Conservation (phyloP, 805 yeast species). For the Candida krabiensis region DNA sequence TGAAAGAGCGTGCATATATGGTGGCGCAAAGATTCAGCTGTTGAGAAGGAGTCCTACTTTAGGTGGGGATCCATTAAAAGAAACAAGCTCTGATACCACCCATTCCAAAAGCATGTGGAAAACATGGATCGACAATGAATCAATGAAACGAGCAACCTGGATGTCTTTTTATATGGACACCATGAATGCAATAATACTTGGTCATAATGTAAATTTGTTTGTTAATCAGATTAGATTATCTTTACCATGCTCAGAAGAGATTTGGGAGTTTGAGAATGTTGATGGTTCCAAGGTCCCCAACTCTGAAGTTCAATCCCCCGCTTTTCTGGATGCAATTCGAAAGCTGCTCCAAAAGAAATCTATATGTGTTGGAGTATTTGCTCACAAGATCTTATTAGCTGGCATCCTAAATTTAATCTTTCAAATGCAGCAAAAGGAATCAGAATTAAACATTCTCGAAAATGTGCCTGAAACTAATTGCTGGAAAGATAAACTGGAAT, state of each 20-base stretch:
- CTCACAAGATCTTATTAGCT: slow-evolving; percentile 58
- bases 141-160: slow-evolving; percentile 67
- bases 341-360: slow-evolving; percentile 45
- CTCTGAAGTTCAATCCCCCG: slow-evolving; percentile 18
- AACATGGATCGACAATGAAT: slow-evolving; percentile 72
- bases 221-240: slow-evolving; percentile 55
- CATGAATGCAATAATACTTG: slow-evolving; percentile 68
- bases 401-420: slow-evolving; percentile 62
- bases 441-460: slow-evolving; percentile 43
- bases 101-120: slow-evolving; percentile 31
- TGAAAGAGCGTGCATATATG: slow-evolving; percentile 52
- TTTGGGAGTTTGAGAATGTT: slow-evolving; percentile 41
- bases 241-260: slow-evolving; percentile 56
- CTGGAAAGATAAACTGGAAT: slow-evolving; percentile 66
- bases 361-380: slow-evolving; percentile 49
- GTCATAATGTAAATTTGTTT: slow-evolving; percentile 55
- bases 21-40: slow-evolving; percentile 51
- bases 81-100: slow-evolving; percentile 28
- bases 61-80: slow-evolving; percentile 39
- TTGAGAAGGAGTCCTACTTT: slow-evolving; percentile 46
- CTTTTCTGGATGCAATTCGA: slow-evolving; percentile 30
- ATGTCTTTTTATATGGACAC: slow-evolving; percentile 75
- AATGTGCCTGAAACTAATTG: slow-evolving; percentile 34
- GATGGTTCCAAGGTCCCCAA: slow-evolving; percentile 18
- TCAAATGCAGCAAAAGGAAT: slow-evolving; percentile 58